Conservation (phyloP, 306 rosid species). For the Echinosophora koreensis region DNA sequence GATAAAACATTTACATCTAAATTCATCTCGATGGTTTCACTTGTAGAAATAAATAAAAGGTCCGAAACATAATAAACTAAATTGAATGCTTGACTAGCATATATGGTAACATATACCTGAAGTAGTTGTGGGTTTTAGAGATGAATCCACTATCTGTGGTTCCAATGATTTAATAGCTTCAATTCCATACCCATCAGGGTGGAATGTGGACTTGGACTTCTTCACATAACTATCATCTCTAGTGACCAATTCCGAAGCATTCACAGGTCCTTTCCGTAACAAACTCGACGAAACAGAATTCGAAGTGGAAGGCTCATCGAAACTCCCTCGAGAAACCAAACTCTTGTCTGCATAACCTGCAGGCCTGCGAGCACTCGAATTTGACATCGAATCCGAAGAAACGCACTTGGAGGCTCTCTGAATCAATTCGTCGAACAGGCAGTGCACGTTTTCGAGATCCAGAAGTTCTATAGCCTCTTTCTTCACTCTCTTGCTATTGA, state of each 20-base stretch:
- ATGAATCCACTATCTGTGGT: constrained; percentile 61
- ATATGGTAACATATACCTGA: constrained; percentile 48
- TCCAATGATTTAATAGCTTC: constrained; percentile 49
- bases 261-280: constrained; percentile 40
- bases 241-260: constrained; percentile 45
- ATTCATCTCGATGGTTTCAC: too few relatives aligned
- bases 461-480: constrained; percentile 63
- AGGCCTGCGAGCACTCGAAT: not conserved
- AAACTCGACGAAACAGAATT: constrained; percentile 45
- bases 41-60: not conserved
- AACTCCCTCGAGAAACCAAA: constrained; percentile 24
- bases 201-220: constrained; percentile 53
- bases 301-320: constrained; percentile 21
- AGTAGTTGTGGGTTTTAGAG: constrained; percentile 50
- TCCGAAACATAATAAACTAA: not conserved
- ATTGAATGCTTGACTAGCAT: constrained; percentile 11
- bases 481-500: constrained; percentile 62
- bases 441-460: constrained; percentile 67
- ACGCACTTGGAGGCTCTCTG: constrained; percentile 70
- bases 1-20: too few relatives aligned
- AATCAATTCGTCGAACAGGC: constrained; percentile 63
- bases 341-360: not conserved
- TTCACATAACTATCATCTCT: constrained; percentile 69
- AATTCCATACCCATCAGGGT: constrained; percentile 53
- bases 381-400: constrained; percentile 15